Percentiles rank a stretch among this genome's conserved stretches.
phyloP scores from a whole-genome alignment of 78 protist genomes.

The Cavenderia fasciculata region DNA sequence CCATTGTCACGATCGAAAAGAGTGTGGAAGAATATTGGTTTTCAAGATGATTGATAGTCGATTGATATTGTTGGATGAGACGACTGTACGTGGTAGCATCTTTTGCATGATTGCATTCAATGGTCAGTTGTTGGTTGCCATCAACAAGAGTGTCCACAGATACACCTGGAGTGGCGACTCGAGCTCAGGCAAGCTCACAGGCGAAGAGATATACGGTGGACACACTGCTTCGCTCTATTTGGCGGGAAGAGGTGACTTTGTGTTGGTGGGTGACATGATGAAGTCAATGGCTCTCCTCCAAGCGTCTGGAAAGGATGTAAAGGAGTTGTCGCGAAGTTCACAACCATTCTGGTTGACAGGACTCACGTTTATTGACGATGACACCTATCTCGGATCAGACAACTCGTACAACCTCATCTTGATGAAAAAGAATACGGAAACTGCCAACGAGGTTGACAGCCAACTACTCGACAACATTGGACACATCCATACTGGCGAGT shows the following conservation, averaged over 20 bases:
- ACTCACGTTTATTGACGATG: conserved; percentile 86
- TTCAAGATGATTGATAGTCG: conserved; percentile 30
- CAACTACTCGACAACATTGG: conserved; percentile 80
- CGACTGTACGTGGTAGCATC: conserved; percentile 43
- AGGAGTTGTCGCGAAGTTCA: conserved; percentile 76
- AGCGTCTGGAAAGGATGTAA: conserved; percentile 2
- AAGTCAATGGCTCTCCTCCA: conserved; percentile 81
- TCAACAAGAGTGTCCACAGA: conserved; percentile 75
- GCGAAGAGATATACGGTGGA: conserved; percentile 80
- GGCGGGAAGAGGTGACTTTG: conserved; percentile 87
- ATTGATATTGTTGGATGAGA: conserved; percentile 32
- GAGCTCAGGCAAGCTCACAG: background rate
- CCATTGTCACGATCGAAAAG: conserved; percentile 33
- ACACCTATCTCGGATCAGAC: conserved; percentile 90
- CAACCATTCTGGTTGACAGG: conserved; percentile 86
- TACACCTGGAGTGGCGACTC: conserved; percentile 14
- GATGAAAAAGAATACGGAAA: conserved; percentile 58
- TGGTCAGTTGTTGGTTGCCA: conserved; percentile 86
- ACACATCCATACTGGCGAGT: conserved; percentile 90
- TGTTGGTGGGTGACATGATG: conserved; percentile 94
- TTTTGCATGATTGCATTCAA: conserved; percentile 59
- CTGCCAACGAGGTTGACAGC: conserved; percentile 89
- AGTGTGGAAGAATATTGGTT: conserved; percentile 89
- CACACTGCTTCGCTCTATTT: conserved; percentile 78
- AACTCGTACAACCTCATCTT: conserved; percentile 71